Base-by-base conservation (phyloP, 31 red algal genomes). In the Odonthalia washingtoniensis region DNA sequence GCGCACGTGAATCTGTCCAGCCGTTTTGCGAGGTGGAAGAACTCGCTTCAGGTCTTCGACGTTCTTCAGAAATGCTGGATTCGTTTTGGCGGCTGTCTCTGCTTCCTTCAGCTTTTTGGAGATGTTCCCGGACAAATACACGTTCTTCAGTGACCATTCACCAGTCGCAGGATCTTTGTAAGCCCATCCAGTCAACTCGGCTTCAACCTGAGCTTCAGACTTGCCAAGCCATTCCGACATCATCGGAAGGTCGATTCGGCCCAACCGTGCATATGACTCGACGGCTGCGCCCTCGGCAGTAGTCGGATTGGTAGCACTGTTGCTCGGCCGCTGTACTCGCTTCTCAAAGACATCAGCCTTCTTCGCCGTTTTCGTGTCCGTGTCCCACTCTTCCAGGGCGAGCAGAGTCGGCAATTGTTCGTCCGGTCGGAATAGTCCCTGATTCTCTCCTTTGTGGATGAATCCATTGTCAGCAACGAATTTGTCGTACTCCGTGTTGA, bases 21-120 rank as follows among this genome's bases (percentile, higher is more conserved):
- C 32, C 64, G 64, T 32, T 35, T 35, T 68, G 32, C 32, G 64
- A 35, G 64, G 32, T 35, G 64, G 64, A 35, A 35, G 64, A 36
- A 36, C 64, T 36, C 32, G 32, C 34, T 68, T 36, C 64, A 68
- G 64, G 30, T 32, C 64, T 36, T 32, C 64, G 34, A 68, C 34
- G 32, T 36, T 36, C 30, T 32, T 68, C 64, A 36, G 42, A 44
- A 44, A 44, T 44, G 42, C 42, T 44, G 42, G 42, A 44, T 44
- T 44, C 42, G 42, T 36, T 35, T 68, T 36, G 64, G 64, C 64
- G 32, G 30, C 32, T 68, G 64, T 68, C 32, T 36, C 34, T 32
- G 64, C 64, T 35, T 35, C 34, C 64, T 68, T 36, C 64, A 68
- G 64, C 64, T 68, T 68, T 36, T 68, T 68, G 64, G 32, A 36